Conservation (phyloP, 176 grass and related monocot species). For the Triticum urartu region DNA sequence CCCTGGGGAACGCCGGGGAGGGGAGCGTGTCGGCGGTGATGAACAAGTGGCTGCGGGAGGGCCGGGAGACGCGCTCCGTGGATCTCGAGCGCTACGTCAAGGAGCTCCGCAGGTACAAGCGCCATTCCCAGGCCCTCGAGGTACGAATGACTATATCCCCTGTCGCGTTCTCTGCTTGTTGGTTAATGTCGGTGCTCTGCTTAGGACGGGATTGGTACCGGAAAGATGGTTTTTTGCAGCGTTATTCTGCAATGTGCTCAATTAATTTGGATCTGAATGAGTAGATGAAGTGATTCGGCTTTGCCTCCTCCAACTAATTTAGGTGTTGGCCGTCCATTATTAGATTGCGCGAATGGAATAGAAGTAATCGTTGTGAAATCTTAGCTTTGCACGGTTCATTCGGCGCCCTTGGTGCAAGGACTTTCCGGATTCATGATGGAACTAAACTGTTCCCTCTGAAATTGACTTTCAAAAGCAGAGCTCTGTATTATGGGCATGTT, state of each 20-base stretch:
- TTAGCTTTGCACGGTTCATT: not conserved
- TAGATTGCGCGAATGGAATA: not conserved
- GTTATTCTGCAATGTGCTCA: not conserved
- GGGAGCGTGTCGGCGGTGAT: constrained; percentile 51
- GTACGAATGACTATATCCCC: not conserved
- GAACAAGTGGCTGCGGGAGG: constrained; percentile 69
- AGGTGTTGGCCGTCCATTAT: not conserved
- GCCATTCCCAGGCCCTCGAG: constrained; percentile 67
- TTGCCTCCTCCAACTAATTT: not conserved
- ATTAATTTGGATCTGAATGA: not conserved
- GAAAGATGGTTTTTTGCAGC: not conserved
- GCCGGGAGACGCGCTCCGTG: constrained; percentile 2
- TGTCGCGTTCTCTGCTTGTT: not conserved
- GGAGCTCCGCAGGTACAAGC: constrained; percentile 69
- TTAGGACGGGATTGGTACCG: not conserved
- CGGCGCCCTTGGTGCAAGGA: not conserved
- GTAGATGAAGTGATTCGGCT: not conserved
- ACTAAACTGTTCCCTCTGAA: not conserved
- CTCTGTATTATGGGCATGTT: not conserved
- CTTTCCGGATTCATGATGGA: not conserved
- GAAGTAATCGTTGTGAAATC: not conserved
- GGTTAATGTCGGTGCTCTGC: not conserved
- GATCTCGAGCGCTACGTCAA: constrained; percentile 54
- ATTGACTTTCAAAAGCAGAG: not conserved
- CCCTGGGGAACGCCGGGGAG: constrained; percentile 40